These are phyloP conservation scores for Naganishia vishniacii DNA, from an alignment of 768 basidiomycete species.

Conservation along the genomic window DNA sequence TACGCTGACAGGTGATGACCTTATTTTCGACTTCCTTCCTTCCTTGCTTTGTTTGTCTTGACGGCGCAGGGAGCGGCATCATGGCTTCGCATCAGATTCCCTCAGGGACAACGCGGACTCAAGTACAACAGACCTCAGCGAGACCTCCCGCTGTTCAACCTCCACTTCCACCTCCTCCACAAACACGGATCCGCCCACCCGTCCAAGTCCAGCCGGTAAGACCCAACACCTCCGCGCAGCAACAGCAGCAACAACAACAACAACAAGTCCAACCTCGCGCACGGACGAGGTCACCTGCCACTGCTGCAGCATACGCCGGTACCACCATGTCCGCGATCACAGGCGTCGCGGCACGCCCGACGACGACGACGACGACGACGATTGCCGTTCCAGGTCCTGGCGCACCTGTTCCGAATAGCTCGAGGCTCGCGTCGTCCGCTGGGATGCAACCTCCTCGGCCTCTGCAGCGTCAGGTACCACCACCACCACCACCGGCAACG, in stretches of 20 bases:
- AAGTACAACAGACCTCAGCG: too few species aligned
- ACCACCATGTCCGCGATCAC: too few species aligned
- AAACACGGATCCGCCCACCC: background rate
- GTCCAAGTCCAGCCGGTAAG: background rate
- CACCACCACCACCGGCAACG: background rate
- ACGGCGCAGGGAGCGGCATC: too few species aligned
- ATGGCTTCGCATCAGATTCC: too few species aligned
- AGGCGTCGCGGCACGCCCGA: too few species aligned
- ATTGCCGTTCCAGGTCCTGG: conserved; percentile 11
- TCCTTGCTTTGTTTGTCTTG: too few species aligned
- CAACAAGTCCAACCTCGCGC: conserved; percentile 8
- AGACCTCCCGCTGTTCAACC: background rate
- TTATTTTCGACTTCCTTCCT: too few species aligned
- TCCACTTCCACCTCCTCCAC: background rate
- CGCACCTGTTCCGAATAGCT: background rate
- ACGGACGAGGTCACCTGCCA: background rate
- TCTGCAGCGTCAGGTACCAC: background rate
- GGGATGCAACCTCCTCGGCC: background rate
- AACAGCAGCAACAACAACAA: too few species aligned
- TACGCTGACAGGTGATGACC: too few species aligned
- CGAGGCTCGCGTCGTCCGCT: background rate
- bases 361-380: background rate
- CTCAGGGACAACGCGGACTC: too few species aligned
- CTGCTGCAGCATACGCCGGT: too few species aligned
- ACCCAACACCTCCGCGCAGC: too few species aligned